Evolutionary conservation across 75 land plant genomes (phyloP).

Genomic region (Cryptomeria japonica): DNA sequence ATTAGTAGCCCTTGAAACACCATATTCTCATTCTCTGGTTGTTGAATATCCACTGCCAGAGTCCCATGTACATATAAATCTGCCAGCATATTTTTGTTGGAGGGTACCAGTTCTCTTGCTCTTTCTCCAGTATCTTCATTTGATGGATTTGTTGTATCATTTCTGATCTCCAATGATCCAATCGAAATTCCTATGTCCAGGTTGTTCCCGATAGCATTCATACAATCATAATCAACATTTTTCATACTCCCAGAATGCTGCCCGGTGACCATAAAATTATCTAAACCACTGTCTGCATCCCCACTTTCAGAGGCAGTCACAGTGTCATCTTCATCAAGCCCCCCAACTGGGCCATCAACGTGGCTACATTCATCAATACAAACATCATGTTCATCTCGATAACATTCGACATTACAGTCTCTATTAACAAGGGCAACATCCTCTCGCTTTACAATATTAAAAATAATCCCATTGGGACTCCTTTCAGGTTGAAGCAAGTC

Average conservation of each 20-base stretch:
- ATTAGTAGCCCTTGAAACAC: background rate
- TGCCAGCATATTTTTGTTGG: background rate
- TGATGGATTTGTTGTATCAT: background rate
- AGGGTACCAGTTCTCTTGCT: background rate
- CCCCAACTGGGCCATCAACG: slow-evolving; percentile 33
- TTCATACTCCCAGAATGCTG: background rate
- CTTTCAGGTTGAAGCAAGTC: slow-evolving; percentile 72
- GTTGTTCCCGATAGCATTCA: background rate
- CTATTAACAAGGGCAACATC: slow-evolving; percentile 22
- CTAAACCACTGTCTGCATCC: slow-evolving; percentile 3
- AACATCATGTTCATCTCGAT: background rate
- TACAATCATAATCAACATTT: background rate
- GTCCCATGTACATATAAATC: background rate
- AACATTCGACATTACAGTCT: slow-evolving; percentile 17
- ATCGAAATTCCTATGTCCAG: background rate
- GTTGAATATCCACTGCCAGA: background rate
- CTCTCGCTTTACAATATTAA: slow-evolving; percentile 62
- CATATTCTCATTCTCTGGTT: background rate
- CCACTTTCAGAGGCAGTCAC: slow-evolving; percentile 40
- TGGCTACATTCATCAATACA: slow-evolving; percentile 35
- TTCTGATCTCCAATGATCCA: background rate
- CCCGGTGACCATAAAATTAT: slow-evolving; percentile 10
- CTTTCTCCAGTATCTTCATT: background rate
- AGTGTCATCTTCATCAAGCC: slow-evolving; percentile 23
- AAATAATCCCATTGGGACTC: slow-evolving; percentile 53